These are phyloP conservation scores for Thraustochytrium sp. DNA, from an alignment of 352 stramenopile genomes.

Conservation along the genomic window DNA sequence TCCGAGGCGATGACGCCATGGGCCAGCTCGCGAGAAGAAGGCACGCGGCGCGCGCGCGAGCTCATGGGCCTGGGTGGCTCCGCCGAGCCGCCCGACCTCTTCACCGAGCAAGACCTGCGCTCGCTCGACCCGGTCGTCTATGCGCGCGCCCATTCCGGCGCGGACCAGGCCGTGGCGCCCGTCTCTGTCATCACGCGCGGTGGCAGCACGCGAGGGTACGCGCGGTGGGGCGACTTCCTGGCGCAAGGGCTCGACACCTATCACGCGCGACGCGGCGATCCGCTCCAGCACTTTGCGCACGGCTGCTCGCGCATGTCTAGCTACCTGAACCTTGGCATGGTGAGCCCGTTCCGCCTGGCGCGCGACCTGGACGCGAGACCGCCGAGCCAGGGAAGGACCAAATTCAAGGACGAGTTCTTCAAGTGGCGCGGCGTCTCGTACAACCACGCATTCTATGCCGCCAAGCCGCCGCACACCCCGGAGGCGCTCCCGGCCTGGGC, in stretches of 20 bases:
- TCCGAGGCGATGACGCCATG: not conserved
- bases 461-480: not conserved
- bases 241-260: not conserved
- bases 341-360: not conserved
- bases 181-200: not conserved
- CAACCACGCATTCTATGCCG: not conserved
- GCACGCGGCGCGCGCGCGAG: not conserved
- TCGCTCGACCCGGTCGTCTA: not conserved
- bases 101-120: not conserved
- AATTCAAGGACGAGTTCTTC: not conserved
- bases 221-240: not conserved
- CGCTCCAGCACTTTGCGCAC: not conserved
- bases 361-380: not conserved
- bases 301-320: not conserved
- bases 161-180: not conserved
- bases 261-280: not conserved
- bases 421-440: constrained; percentile 5
- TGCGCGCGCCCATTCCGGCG: not conserved
- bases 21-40: not conserved
- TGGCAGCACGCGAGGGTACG: not conserved
- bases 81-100: not conserved
- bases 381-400: not conserved
- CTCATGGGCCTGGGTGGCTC: not conserved
- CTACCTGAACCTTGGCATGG: constrained; percentile 10
- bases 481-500: not conserved